phyloP scores from a whole-genome alignment of 2,329 filamentous ascomycete species.

The Byssochlamys sp. region DNA sequence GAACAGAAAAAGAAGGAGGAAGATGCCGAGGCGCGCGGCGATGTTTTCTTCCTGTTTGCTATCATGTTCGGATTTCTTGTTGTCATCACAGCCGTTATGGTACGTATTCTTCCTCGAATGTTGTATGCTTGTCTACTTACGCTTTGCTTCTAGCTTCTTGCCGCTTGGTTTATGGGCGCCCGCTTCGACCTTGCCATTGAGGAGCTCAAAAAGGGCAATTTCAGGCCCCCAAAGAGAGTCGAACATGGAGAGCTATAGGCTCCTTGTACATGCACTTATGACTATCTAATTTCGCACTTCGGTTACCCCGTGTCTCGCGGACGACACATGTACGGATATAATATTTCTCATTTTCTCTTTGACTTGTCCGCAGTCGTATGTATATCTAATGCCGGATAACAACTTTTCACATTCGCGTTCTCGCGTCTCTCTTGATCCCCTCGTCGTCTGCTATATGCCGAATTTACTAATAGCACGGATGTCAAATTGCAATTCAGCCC shows the following conservation, averaged over 20 bases:
- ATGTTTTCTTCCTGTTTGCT: slow-evolving; percentile 54
- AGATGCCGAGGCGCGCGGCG: slow-evolving; percentile 43
- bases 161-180: slow-evolving; percentile 70
- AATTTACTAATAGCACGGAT: slow-evolving; percentile 65
- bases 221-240: slow-evolving; percentile 29
- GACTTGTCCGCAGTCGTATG: not conserved
- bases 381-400: slow-evolving; percentile 2
- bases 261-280: slow-evolving; percentile 18
- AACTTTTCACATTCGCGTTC: not conserved
- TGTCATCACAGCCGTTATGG: slow-evolving; percentile 68
- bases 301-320: slow-evolving; percentile 12
- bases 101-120: slow-evolving; percentile 38
- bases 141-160: not conserved
- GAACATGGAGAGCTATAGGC: slow-evolving; percentile 35
- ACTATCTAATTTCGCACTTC: slow-evolving; percentile 10
- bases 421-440: not conserved
- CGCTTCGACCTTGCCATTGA: slow-evolving; percentile 63
- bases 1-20: slow-evolving; percentile 42
- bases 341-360: slow-evolving; percentile 3
- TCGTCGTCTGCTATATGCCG: not conserved
- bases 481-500: slow-evolving; percentile 96
- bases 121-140: not conserved
- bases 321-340: slow-evolving; percentile 18
- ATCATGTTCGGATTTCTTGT: slow-evolving; percentile 65
- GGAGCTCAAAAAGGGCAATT: slow-evolving; percentile 44